Base-by-base conservation (phyloP, 225 moss, liverwort and hornwort species). In the Pseudoscleropodium purum region DNA sequence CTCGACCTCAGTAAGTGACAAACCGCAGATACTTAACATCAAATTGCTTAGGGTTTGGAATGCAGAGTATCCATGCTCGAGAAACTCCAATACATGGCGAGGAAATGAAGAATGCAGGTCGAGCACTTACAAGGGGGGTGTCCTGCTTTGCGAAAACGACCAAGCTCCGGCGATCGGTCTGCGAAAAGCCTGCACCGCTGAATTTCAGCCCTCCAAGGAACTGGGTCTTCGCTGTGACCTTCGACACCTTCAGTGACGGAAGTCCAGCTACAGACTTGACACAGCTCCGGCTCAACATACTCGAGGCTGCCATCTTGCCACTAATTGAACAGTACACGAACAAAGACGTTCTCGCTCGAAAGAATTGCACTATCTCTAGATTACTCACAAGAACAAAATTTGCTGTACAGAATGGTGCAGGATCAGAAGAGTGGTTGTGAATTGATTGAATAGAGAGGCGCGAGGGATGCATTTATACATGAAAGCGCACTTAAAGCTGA, bases 71-170 rank as follows among this genome's bases (percentile, higher is more conserved):
- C 57, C 49, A 31, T 27, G 23, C 74, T 9, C 31, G 31, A 31
- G n/a, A 81, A 34, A 59, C 41, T 82, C 25, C 47, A 82, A 61
- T 27, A 41, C 43, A 61, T 20, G 6, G 30, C 18, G 79, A 67
- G 60, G 36, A 39, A 39, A 80, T 45, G 65, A 64, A 21, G 73
- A 62, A 61, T 84, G 78, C 52, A 52, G 52, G 70, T 13, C 13
- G 6, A 51, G 51, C 7, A 83, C 90, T 75, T 92, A 92, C 90
- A 15, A 92, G 87, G 11, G 92, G 93, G 12, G 92, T 78, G 7
- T 92, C 89, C n/a, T 91, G 85, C 82, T 89, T 87, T 41, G 93
- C 90, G 67, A n/a, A 89, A 34, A 92, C 87, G 37, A 90, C 82
- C 86, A 92, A 67, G 79, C 87, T 86, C 54, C 87, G 89, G 39